Percentiles rank a stretch among this genome's conserved stretches.
phyloP scores from a whole-genome alignment of 768 basidiomycete genomes.

The Auriscalpium vulgare region DNA sequence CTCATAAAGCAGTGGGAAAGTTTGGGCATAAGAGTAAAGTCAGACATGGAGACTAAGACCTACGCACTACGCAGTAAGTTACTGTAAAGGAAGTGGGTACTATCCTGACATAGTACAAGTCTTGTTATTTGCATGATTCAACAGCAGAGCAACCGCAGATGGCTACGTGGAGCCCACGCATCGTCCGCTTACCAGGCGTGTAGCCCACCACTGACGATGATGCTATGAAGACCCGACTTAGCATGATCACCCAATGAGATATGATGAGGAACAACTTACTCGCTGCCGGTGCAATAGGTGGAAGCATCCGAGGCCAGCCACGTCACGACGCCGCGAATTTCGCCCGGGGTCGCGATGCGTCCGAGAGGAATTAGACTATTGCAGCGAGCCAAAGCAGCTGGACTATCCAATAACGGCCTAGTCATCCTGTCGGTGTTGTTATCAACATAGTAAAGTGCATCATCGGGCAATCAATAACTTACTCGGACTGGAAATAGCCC shows the following conservation, averaged over 20 bases:
- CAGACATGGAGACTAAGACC: no score
- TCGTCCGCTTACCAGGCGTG: neutral
- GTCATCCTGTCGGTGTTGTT: neutral
- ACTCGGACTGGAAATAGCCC: conserved; percentile 56
- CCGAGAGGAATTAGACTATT: conserved; percentile 36
- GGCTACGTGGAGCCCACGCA: no score
- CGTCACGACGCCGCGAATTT: conserved; percentile 57
- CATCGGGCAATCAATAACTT: neutral
- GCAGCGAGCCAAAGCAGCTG: neutral
- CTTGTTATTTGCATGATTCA: no score
- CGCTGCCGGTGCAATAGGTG: conserved; percentile 72
- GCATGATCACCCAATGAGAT: conserved; percentile 1
- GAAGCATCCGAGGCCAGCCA: conserved; percentile 72
- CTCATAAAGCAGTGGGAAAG: no score
- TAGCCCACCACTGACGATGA: conserved; percentile 1
- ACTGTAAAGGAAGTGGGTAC: no score
- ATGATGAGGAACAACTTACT: conserved; percentile 42
- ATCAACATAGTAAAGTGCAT: neutral
- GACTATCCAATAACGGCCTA: neutral
- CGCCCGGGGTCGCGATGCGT: conserved; percentile 60
- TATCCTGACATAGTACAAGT: no score
- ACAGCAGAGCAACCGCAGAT: no score
- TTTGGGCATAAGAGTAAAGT: no score
- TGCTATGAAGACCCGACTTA: conserved; percentile 10
- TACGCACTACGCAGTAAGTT: no score